These are phyloP conservation scores for Saccharomyces hybrid DNA, from an alignment of 1,139 yeast genomes.

Conservation along the genomic window DNA sequence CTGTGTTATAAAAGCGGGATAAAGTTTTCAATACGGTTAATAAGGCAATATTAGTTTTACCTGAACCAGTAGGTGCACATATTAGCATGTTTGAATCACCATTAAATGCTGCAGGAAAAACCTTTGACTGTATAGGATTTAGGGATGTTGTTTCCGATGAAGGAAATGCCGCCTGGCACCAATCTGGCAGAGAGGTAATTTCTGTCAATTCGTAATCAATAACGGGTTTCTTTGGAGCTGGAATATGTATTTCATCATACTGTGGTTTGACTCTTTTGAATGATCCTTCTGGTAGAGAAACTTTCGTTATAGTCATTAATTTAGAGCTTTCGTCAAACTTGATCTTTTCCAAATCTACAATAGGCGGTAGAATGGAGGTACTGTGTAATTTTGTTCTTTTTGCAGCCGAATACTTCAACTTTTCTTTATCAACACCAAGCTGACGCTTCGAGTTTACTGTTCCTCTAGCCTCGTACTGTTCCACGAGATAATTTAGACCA, in stretches of 20 bases:
- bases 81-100: slow-evolving; percentile 65
- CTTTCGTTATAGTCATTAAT: slow-evolving; percentile 52
- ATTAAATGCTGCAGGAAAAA: slow-evolving; percentile 68
- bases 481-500: slow-evolving; percentile 32
- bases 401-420: slow-evolving; percentile 18
- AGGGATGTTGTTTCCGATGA: slow-evolving; percentile 55
- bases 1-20: slow-evolving; percentile 43
- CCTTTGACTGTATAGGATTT: slow-evolving; percentile 78
- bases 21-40: slow-evolving; percentile 61
- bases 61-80: slow-evolving; percentile 99
- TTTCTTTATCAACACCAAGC: slow-evolving; percentile 9
- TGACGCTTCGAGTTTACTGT: slow-evolving; percentile 23
- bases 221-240: slow-evolving; percentile 54
- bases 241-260: slow-evolving; percentile 85
- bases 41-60: slow-evolving; percentile 94
- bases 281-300: slow-evolving; percentile 79
- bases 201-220: slow-evolving; percentile 47
- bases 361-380: slow-evolving; percentile 36
- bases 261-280: slow-evolving; percentile 63
- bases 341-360: slow-evolving; percentile 41
- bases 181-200: slow-evolving; percentile 60
- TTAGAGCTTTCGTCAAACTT: slow-evolving; percentile 69
- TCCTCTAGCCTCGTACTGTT: slow-evolving; percentile 28
- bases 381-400: slow-evolving; percentile 6
- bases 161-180: slow-evolving; percentile 79